phyloP scores from a whole-genome alignment of 2,329 filamentous ascomycete species.

The Fusarium citri region DNA sequence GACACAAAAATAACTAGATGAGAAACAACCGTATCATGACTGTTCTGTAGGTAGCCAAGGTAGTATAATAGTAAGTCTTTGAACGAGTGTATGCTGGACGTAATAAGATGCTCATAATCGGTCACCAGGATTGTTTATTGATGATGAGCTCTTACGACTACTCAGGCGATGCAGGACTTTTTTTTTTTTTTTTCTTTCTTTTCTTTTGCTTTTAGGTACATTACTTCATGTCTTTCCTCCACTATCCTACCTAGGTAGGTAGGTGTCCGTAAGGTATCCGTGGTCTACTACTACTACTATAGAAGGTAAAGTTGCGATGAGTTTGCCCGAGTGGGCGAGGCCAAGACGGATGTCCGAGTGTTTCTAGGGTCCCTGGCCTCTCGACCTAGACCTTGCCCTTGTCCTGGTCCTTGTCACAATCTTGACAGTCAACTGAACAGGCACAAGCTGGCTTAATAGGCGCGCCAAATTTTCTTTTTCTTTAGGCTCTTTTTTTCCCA shows the following conservation, averaged over 20 bases:
- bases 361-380: conserved; percentile 25
- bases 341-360: conserved; percentile 31
- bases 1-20: background rate
- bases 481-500: background rate
- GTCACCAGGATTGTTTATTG: background rate
- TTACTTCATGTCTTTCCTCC: conserved; percentile 4
- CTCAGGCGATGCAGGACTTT: background rate
- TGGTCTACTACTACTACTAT: background rate
- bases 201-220: background rate
- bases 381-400: background rate
- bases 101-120: background rate
- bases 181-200: background rate
- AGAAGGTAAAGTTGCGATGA: conserved; percentile 35
- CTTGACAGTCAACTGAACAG: background rate
- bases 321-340: conserved; percentile 38
- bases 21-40: background rate
- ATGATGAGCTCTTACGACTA: background rate
- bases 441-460: conserved; percentile 27
- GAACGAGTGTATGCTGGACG: background rate
- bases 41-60: background rate
- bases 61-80: background rate
- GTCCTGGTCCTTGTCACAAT: conserved; percentile 10
- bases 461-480: conserved; percentile 12
- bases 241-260: conserved; percentile 5
- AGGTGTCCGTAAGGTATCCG: background rate